Conservation (phyloP, 257 asterid genomes). For the Jacaranda mimosifolia region DNA sequence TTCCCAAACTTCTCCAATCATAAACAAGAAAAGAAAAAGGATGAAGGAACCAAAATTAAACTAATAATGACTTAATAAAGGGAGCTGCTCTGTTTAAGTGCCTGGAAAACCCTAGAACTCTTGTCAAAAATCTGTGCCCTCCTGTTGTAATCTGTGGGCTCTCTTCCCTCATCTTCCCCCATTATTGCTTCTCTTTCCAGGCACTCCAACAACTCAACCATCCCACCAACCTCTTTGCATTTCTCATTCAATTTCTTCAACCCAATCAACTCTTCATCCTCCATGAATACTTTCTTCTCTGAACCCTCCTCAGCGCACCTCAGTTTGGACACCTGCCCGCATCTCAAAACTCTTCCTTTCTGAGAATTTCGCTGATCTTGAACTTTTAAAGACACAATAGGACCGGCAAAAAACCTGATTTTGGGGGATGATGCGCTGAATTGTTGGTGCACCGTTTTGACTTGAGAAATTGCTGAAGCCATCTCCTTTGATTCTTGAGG, state of each 20-base stretch:
- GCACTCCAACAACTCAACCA: conserved; percentile 76
- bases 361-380: neutral
- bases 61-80: neutral
- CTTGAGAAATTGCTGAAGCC: conserved; percentile 36
- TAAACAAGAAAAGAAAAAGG: neutral
- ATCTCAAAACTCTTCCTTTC: conserved; percentile 6
- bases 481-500: conserved; percentile 11
- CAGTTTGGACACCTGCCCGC: conserved; percentile 23
- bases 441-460: conserved; percentile 7
- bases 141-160: conserved; percentile 73
- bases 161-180: conserved; percentile 85
- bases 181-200: conserved; percentile 87
- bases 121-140: conserved; percentile 78
- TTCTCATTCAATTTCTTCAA: conserved; percentile 43
- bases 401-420: conserved; percentile 14
- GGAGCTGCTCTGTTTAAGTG: conserved; percentile 54
- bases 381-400: neutral
- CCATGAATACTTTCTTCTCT: conserved; percentile 30
- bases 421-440: conserved; percentile 2
- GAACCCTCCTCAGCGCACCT: conserved; percentile 48
- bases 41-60: neutral
- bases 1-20: neutral
- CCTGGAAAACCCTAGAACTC: conserved; percentile 75
- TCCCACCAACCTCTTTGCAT: conserved; percentile 52
- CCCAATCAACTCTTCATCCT: conserved; percentile 53